Evolutionary conservation across 805 yeast genomes (phyloP), one percentile per base, ranked within the genome.

Genomic region (Candida sonorensis): DNA sequence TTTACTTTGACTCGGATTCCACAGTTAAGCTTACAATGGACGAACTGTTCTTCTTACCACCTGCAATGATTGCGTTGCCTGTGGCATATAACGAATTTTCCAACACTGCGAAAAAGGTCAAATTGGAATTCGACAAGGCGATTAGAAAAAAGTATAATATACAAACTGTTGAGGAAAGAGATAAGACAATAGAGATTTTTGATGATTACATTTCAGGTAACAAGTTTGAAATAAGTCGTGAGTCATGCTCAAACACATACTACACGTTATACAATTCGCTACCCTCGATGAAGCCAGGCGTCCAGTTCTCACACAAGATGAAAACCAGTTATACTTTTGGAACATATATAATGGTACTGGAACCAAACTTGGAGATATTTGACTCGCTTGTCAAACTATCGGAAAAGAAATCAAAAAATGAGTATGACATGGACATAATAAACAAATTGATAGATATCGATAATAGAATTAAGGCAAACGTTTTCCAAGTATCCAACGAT

Each of bases 1-100:
- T 78, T 10, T 76, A 66, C 47, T 51, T 78, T 44, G 85, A 78
- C 49, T 64, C 77, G 8, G 84, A 77, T 53, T 66, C 77, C 3
- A 36, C 51, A 7, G 43, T 75, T 10, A 40, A 48, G 12, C 49
- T 50, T 8, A 51, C 63, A 26, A 36, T 75, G 44, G 79, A 74
- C 51, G 77, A 72, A 37, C 45, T 72, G 26, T 72, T 74, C 42
- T 66, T 70, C 37, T 24, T 69, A 3, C 77, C 77, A 8, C 64
- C 62, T 1, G 61, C 64, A 27, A 55, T 61, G 33, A 47, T 73
- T 31, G 71, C 75, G 0, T 59, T 67, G 24, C 69, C 77, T 3
- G 38, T 67, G 0, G 64, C 69, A 6, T 70, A 69, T 34, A 59
- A 69, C 15, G 47, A 55, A 17, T 45, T 53, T 22, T 19, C 10